Evolutionary conservation across 2,329 filamentous ascomycete species (phyloP).

Genomic region (Colletotrichum salicis): DNA sequence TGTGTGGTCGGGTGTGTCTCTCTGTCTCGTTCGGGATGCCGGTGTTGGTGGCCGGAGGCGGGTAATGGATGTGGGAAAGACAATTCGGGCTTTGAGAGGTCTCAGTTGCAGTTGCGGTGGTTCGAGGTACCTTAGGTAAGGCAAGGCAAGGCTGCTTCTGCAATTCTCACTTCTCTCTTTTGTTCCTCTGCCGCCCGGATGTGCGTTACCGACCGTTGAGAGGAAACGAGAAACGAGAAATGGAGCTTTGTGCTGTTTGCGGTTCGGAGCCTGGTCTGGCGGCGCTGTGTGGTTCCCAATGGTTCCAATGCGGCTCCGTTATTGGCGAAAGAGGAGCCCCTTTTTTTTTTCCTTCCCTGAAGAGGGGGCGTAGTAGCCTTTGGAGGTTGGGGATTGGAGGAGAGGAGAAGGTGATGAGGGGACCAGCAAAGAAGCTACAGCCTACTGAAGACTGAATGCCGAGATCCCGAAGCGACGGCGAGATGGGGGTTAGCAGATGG

Average conservation of each 20-base stretch:
- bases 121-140: not conserved
- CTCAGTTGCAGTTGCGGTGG: not conserved
- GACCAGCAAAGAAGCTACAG: not conserved
- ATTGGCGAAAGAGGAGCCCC: not conserved
- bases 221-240: not conserved
- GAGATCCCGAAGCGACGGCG: constrained; percentile 17
- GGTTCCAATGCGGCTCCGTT: constrained; percentile 11
- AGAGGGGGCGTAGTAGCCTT: constrained; percentile 4
- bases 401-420: not conserved
- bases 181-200: not conserved
- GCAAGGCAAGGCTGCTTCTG: not conserved
- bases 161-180: not conserved
- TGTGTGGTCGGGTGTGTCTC: not conserved
- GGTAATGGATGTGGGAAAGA: not conserved
- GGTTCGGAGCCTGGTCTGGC: not conserved
- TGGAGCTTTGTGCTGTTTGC: not conserved
- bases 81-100: not conserved
- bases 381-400: not conserved
- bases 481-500: not conserved
- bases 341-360: not conserved
- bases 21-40: constrained; percentile 17
- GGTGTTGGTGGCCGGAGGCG: not conserved
- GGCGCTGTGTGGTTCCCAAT: not conserved
- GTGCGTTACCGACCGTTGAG: not conserved
- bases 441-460: constrained; percentile 16